Conservation (phyloP, 2,329 filamentous ascomycete genomes). For the Triangularia setosa region DNA sequence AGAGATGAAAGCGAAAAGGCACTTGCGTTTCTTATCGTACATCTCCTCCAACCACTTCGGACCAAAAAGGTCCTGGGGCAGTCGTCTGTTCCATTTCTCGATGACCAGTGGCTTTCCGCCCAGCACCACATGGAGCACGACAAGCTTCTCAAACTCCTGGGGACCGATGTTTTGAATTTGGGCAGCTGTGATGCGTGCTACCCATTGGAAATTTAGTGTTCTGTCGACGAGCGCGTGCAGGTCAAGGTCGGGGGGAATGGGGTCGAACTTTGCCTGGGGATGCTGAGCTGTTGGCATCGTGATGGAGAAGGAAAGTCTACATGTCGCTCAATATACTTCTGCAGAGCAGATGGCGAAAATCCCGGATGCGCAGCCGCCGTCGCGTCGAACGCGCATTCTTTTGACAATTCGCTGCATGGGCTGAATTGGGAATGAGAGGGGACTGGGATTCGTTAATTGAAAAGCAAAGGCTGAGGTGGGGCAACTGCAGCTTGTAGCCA, state of each 20-base stretch:
- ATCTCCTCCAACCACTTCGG: constrained; percentile 74
- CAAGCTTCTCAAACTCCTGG: constrained; percentile 79
- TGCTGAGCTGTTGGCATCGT: constrained; percentile 71
- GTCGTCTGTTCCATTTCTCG: constrained; percentile 74
- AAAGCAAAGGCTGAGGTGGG: not conserved
- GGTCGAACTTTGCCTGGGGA: constrained; percentile 86
- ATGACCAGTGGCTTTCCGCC: constrained; percentile 87
- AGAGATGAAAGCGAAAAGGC: not conserved
- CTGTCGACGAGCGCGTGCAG: constrained; percentile 70
- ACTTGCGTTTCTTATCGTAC: constrained; percentile 72
- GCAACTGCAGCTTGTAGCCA: not conserved
- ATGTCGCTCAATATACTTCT: not conserved
- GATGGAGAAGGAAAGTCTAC: constrained; percentile 8
- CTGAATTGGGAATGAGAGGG: not conserved
- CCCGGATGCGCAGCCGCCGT: not conserved
- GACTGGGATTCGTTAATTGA: not conserved
- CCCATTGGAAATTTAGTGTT: constrained; percentile 83
- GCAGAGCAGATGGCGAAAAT: not conserved
- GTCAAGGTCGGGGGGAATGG: constrained; percentile 82
- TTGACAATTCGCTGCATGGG: not conserved
- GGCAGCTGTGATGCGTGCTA: constrained; percentile 70
- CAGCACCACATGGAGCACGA: constrained; percentile 76
- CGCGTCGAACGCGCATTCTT: constrained; percentile 1
- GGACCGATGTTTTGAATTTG: constrained; percentile 74
- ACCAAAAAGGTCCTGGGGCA: constrained; percentile 77